Evolutionary conservation across 208 protist genomes (phyloP), one percentile per base, ranked within the genome.

Genomic region (Leishmania tarentolae): DNA sequence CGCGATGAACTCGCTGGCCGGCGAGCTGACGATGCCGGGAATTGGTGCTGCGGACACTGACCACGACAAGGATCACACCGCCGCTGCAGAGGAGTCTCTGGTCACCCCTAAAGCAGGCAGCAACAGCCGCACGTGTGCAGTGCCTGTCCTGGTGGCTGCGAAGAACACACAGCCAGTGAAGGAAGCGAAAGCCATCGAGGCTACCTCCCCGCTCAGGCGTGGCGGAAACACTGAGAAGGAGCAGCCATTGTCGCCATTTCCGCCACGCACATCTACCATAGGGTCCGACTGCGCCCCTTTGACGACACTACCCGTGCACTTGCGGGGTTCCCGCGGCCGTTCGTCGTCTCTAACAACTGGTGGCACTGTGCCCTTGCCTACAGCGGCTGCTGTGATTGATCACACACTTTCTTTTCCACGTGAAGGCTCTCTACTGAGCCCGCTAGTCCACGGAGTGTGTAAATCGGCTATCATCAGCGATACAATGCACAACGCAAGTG

Each of bases 381-480:
- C 28, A 44, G 66, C 15, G 1, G 65, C 52, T 17, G 75, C 44
- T 47, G 46, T 5, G 42, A n/a, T 24, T 50, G 52, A 9, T 4
- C 75, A 17, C 9, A 4, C 13, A 40, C 59, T 37, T 53, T 72
- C 46, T 76, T 37, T 50, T 0, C 69, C 81, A 1, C 66, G 74
- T 61, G 81, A 84, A 31, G 28, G 40, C 35, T 42, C 44, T n/a
- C 61, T 46, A n/a, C 69, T 78, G 46, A 85, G 81, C 71, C 76
- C 76, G 3, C 37, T 85, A 17, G 56, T 81, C 13, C 81, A 61
- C 4, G 81, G 81, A 6, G 71, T 78, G 21, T 69, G 70, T 17
- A 46, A 75, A 19, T 42, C 81, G 37, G 9, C 24, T 19, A 31
- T 50, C 37, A 21, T 40, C 40, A 42, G 70, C 31, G 50, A 47